Base-by-base conservation (phyloP, 805 yeast species). In the Sugiyamaella floridensis region DNA sequence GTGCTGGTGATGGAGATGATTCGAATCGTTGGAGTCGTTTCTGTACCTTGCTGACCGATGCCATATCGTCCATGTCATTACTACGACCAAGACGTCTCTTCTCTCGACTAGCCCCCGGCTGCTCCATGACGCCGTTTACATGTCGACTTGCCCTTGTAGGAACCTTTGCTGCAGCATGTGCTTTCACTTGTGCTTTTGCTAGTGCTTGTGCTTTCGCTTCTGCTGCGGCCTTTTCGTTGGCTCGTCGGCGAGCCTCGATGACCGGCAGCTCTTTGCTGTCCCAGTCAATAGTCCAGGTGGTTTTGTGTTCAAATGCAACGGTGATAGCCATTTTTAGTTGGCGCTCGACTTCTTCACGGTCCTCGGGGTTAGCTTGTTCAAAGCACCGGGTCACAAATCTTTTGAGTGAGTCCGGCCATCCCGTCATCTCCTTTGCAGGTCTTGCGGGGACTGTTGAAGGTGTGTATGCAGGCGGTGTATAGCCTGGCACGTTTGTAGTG, bases 331-430 rank as follows among this genome's bases (percentile, higher is more conserved):
- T 55, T 58, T 76, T 80, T 48, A 84, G 65, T 60, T 83, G 82
- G 8, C 58, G 53, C 55, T 80, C 79, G 60, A 82, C 74, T 37
- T 61, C 58, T 7, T 64, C 62, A 57, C 74, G 70, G 46, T 67
- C 66, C 12, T 76, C 65, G 7, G 67, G 60, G 19, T 65, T 67
- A 0, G 79, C 71, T 50, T 67, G 64, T 12, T 63, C 60, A 60
- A 82, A 82, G 43, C 80, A 71, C 10, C 67, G 57, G 4, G 71
- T 69, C 6, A 82, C 80, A 63, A 80, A 83, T 12, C 65, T 63
- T 61, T 75, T 80, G 42, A 83, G 65, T 2, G 76, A 62, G n/a
- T 64, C 70, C 1, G 87, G 88, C 86, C 86, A 82, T 49, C 58
- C 52, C 7, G 50, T 42, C 14, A 16, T 48, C 26, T 49, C 47